phyloP scores from a whole-genome alignment of 495 filamentous ascomycete species.

The Chaetomium fimeti region DNA sequence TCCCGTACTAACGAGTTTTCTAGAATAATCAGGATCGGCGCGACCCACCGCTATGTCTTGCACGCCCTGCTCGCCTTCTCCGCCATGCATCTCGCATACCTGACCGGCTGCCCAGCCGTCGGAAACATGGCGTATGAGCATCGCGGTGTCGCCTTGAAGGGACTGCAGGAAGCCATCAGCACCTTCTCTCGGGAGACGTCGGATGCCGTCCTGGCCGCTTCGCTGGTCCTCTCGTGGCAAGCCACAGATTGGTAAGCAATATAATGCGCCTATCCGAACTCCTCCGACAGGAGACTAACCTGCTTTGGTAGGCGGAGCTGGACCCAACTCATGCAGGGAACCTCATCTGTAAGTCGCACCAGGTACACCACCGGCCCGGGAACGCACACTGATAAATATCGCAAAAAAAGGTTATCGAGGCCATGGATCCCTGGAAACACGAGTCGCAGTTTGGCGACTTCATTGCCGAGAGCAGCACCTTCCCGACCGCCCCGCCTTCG shows the following conservation, averaged over 20 bases:
- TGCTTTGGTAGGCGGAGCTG: constrained; percentile 70
- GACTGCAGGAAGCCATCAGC: constrained; percentile 81
- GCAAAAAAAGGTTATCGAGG: constrained; percentile 66
- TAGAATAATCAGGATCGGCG: constrained; percentile 82
- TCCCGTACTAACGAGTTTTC: constrained; percentile 35
- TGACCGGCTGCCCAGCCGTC: constrained; percentile 77
- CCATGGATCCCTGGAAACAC: constrained; percentile 91
- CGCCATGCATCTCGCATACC: constrained; percentile 84
- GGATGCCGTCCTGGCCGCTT: constrained; percentile 89
- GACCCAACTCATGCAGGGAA: constrained; percentile 89
- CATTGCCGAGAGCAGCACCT: constrained; percentile 71
- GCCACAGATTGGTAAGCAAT: constrained; percentile 87
- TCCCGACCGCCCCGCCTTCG: constrained; percentile 60
- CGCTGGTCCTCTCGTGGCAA: constrained; percentile 93
- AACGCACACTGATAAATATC: constrained; percentile 33
- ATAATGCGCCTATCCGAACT: constrained; percentile 34
- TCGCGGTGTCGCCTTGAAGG: constrained; percentile 77
- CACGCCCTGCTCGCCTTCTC: constrained; percentile 87
- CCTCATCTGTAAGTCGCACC: constrained; percentile 65
- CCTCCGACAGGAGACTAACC: constrained; percentile 34
- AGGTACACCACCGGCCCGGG: not conserved
- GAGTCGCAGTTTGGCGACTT: constrained; percentile 82
- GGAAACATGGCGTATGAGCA: constrained; percentile 85
- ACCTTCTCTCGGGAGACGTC: constrained; percentile 82
- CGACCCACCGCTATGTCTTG: constrained; percentile 85